Evolutionary conservation across 345 rosid genomes (phyloP), one percentile per base, ranked within the genome.

Genomic region (Murraya paniculata): DNA sequence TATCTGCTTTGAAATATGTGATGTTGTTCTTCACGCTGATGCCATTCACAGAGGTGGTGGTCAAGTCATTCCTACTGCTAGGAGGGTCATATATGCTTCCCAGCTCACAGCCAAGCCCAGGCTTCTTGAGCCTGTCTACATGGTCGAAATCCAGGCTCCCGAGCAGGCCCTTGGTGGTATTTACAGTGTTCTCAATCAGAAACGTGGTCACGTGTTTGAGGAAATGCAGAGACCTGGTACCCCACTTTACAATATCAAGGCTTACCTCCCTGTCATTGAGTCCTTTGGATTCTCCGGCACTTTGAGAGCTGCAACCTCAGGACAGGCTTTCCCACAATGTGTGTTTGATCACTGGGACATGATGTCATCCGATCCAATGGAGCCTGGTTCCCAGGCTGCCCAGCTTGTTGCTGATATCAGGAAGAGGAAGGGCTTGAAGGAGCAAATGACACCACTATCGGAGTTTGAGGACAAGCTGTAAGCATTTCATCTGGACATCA

Each of bases 1-100:
- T 9, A 89, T 93, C 75, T 93, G 97, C 76, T 93, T 91, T 55
- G 97, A 93, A 69, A 91, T 93, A 0, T 93, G 97, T 48, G 97
- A 93, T 76, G 97, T 93, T 24, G 94, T 93, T 38, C 97, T 91
- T 27, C 97, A 91, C 18, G 84, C 97, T 66, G 97, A 93, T 77
- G 97, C 97, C 35, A 91, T 93, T 50, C 95, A 93, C 88, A 89
- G 97, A 83, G 97, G 97, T 16, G 97, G 97, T 41, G 97, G 97
- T 33, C 97, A 93, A 79, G 84, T 93, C 5, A 91, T 93, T 60
- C 97, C 95, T 0, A 93, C 95, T 7, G 97, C 97, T 21, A 87
- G 97, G 83, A 89, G 97, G 76, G 97, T 93, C 25, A 91, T 91
- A 33, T 93, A 91, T 21, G 95, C 97, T 0, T 84, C 97, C 30